Conservation (phyloP, 1,284 basidiomycete genomes). For the Tilletia horrida region DNA sequence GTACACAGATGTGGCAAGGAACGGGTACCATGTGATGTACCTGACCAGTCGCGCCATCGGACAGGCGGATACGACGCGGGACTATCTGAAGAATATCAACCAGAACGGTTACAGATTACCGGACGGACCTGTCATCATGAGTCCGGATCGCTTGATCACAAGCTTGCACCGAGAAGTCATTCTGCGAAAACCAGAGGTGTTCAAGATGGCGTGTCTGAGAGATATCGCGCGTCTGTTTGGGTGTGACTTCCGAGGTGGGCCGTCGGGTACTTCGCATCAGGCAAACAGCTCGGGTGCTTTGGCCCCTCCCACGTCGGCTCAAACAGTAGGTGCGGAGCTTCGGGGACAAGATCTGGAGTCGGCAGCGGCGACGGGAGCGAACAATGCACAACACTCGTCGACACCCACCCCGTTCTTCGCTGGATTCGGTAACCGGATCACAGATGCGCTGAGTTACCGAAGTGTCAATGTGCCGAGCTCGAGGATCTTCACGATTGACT, state of each 20-base stretch:
- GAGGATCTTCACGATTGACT: slow-evolving; percentile 96
- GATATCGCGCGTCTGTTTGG: slow-evolving; percentile 94
- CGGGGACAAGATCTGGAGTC: not conserved
- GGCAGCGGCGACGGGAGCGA: not conserved
- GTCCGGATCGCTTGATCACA: slow-evolving; percentile 90
- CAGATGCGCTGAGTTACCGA: slow-evolving; percentile 93
- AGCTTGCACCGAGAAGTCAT: slow-evolving; percentile 73
- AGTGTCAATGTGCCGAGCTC: slow-evolving; percentile 91
- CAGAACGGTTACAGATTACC: slow-evolving; percentile 94
- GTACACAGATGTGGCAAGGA: slow-evolving; percentile 89
- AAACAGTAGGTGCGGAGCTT: slow-evolving; percentile 13
- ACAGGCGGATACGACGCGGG: slow-evolving; percentile 93
- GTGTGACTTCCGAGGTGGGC: slow-evolving; percentile 50
- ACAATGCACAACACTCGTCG: slow-evolving; percentile 11
- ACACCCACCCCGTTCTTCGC: slow-evolving; percentile 75
- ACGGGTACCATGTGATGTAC: slow-evolving; percentile 98
- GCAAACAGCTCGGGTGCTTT: not conserved
- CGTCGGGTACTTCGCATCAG: not conserved
- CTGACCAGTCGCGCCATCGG: slow-evolving; percentile 96
- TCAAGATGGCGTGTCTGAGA: slow-evolving; percentile 98
- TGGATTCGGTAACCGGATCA: slow-evolving; percentile 97
- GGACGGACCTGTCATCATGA: slow-evolving; percentile 98
- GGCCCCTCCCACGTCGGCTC: slow-evolving; percentile 11
- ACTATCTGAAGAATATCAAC: slow-evolving; percentile 89
- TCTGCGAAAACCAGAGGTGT: slow-evolving; percentile 87